These are phyloP conservation scores for Myxozyma mucilagina DNA, from an alignment of 805 yeast genomes.

Conservation along the genomic window DNA sequence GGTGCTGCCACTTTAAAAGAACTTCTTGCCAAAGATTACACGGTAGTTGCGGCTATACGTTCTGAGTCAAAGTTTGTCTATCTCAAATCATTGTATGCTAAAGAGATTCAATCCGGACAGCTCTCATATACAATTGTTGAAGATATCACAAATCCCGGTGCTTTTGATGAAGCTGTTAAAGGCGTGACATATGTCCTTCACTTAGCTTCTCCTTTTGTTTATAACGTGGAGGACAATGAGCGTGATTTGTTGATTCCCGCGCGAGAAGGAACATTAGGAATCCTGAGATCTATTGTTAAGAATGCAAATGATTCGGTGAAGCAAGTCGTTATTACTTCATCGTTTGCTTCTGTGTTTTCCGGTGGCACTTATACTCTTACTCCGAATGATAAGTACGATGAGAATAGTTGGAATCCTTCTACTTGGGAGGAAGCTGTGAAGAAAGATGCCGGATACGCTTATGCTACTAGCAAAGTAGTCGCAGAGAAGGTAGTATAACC, in stretches of 20 bases:
- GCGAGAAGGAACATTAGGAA: slow-evolving; percentile 48
- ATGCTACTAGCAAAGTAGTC: slow-evolving; percentile 19
- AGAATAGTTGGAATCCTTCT: slow-evolving; percentile 50
- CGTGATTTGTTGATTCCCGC: slow-evolving; percentile 51
- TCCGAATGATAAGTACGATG: slow-evolving; percentile 33
- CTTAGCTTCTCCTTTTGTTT: slow-evolving; percentile 46
- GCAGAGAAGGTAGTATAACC: slow-evolving; percentile 18
- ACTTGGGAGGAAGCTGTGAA: slow-evolving; percentile 55
- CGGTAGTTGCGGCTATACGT: slow-evolving; percentile 51
- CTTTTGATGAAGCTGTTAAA: slow-evolving; percentile 51
- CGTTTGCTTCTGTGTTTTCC: slow-evolving; percentile 53
- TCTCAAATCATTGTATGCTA: slow-evolving; percentile 39
- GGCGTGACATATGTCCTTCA: slow-evolving; percentile 43
- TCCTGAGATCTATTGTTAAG: slow-evolving; percentile 41
- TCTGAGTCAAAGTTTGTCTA: slow-evolving; percentile 43
- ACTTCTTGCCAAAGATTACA: slow-evolving; percentile 45
- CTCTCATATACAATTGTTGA: slow-evolving; percentile 40
- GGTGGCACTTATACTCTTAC: slow-evolving; percentile 10
- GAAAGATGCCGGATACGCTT: slow-evolving; percentile 33
- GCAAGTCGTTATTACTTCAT: slow-evolving; percentile 52
- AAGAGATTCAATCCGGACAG: slow-evolving; percentile 16
- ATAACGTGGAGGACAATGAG: slow-evolving; percentile 38
- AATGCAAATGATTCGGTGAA: slow-evolving; percentile 44
- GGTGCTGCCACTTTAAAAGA: slow-evolving; percentile 48
- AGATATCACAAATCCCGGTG: slow-evolving; percentile 42